These are phyloP conservation scores for Cryptococcus sp. DNA, from an alignment of 1,284 basidiomycete genomes.

Conservation along the genomic window DNA sequence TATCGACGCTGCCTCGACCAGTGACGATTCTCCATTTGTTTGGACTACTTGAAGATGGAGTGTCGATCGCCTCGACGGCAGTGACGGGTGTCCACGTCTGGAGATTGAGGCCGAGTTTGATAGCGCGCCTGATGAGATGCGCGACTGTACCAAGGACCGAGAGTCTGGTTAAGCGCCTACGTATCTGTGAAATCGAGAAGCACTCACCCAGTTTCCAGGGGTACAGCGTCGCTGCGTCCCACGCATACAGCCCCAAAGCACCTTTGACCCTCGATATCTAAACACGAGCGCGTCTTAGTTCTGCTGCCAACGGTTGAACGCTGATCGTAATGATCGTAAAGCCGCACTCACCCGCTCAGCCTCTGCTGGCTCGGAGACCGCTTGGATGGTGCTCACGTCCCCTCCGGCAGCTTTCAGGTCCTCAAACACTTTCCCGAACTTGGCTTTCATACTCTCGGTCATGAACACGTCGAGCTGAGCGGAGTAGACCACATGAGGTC, in stretches of 20 bases:
- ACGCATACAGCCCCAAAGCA: conserved; percentile 23
- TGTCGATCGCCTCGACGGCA: conserved; percentile 6
- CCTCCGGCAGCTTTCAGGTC: conserved; percentile 14
- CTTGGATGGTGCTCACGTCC: conserved; percentile 9
- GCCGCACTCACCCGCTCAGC: conserved; percentile 10
- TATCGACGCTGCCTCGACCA: conserved; percentile 17
- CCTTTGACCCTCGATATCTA: conserved; percentile 24
- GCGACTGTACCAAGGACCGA: conserved; percentile 14
- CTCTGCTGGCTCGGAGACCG: conserved; percentile 4
- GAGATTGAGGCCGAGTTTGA: conserved; percentile 22
- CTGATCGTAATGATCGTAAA: too few species aligned
- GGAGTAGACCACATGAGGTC: neutral
- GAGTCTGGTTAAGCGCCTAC: neutral
- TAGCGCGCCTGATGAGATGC: conserved; percentile 16
- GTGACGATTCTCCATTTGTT: conserved; percentile 26
- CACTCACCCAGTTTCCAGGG: conserved; percentile 29
- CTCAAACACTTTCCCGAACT: conserved; percentile 1
- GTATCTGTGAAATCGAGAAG: neutral
- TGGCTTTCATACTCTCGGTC: conserved; percentile 7
- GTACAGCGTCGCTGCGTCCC: conserved; percentile 27
- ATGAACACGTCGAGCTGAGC: conserved; percentile 24
- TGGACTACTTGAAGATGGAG: neutral
- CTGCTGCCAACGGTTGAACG: too few species aligned
- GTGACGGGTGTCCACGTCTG: conserved; percentile 30
- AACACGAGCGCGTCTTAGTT: too few species aligned